These are phyloP conservation scores for Mycena latifolia DNA, from an alignment of 768 basidiomycete genomes.

Conservation along the genomic window DNA sequence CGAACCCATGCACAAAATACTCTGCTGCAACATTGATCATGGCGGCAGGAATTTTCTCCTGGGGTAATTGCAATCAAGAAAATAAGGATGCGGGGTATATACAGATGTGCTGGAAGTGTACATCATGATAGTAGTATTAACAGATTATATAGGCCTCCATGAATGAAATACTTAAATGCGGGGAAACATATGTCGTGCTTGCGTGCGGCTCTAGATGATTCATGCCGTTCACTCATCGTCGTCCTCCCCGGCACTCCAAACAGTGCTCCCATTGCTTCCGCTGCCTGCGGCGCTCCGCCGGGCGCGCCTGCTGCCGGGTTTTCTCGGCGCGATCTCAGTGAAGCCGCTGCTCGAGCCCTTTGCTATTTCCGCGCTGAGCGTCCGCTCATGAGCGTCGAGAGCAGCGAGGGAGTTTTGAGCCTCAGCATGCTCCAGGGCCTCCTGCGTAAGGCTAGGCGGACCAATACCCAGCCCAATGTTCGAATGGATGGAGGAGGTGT, in stretches of 20 bases:
- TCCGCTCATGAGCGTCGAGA: slow-evolving; percentile 84
- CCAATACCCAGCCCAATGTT: slow-evolving; percentile 49
- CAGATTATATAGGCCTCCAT: slow-evolving; percentile 22
- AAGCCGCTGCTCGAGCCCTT: slow-evolving; percentile 81
- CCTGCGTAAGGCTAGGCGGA: slow-evolving; percentile 71
- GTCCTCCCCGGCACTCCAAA: slow-evolving; percentile 85
- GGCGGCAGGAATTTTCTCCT: neutral
- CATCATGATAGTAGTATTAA: slow-evolving; percentile 26
- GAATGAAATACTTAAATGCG: slow-evolving; percentile 19
- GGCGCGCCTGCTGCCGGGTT: slow-evolving; percentile 68
- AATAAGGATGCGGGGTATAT: slow-evolving; percentile 32
- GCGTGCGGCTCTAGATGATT: neutral
- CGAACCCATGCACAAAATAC: slow-evolving; percentile 87
- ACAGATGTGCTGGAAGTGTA: slow-evolving; percentile 10
- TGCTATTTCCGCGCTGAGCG: slow-evolving; percentile 79
- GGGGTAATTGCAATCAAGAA: neutral
- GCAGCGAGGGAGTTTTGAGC: slow-evolving; percentile 81
- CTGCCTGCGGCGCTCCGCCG: slow-evolving; percentile 73
- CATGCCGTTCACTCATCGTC: slow-evolving; percentile 53
- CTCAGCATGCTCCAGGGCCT: slow-evolving; percentile 83
- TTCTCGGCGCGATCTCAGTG: slow-evolving; percentile 76
- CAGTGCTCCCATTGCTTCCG: slow-evolving; percentile 63
- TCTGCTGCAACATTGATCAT: slow-evolving; percentile 67
- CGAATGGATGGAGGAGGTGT: slow-evolving; percentile 64
- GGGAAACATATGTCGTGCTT: slow-evolving; percentile 12